A percentile compares a stretch with the other conserved stretches of the same genome.
Conservation (phyloP, 805 yeast species). For the Candida nonsorbophila region DNA sequence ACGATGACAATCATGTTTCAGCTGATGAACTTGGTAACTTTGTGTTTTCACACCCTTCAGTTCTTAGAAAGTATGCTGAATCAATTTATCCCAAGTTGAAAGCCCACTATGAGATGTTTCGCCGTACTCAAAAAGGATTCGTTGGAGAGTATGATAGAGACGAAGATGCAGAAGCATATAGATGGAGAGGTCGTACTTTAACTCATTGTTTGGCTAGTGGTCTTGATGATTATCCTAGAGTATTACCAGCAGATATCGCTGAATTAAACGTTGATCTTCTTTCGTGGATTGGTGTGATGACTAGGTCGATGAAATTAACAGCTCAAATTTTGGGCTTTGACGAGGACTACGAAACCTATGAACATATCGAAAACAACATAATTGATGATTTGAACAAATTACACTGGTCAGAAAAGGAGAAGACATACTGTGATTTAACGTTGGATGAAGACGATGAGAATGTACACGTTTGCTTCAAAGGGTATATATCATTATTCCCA, state of each 20-base stretch:
- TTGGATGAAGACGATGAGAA: slow-evolving; percentile 68
- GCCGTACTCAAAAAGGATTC: slow-evolving; percentile 74
- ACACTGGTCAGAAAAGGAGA: slow-evolving; percentile 72
- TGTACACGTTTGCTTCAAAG: slow-evolving; percentile 74
- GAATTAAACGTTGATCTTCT: slow-evolving; percentile 87
- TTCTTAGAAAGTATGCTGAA: slow-evolving; percentile 52
- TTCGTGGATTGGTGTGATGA: slow-evolving; percentile 93
- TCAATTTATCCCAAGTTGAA: slow-evolving; percentile 72
- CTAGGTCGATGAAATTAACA: slow-evolving; percentile 70
- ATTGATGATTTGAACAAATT: slow-evolving; percentile 59
- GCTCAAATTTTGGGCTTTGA: slow-evolving; percentile 56
- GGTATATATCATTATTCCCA: slow-evolving; percentile 84
- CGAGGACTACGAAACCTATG: slow-evolving; percentile 55
- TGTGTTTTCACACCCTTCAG: slow-evolving; percentile 53
- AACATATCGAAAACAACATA: slow-evolving; percentile 50
- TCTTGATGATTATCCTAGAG: slow-evolving; percentile 91
- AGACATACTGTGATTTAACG: slow-evolving; percentile 77
- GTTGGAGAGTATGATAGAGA: slow-evolving; percentile 64
- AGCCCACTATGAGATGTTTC: slow-evolving; percentile 80
- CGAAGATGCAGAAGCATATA: slow-evolving; percentile 54
- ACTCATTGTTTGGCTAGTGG: slow-evolving; percentile 91
- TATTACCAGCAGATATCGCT: slow-evolving; percentile 72
- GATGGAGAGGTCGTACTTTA: slow-evolving; percentile 91
- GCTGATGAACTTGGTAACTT: slow-evolving; percentile 40
- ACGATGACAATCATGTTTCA: slow-evolving; percentile 2